These are phyloP conservation scores for Aegilops tauschii DNA, from an alignment of 176 grass and related monocot genomes.

Conservation along the genomic window DNA sequence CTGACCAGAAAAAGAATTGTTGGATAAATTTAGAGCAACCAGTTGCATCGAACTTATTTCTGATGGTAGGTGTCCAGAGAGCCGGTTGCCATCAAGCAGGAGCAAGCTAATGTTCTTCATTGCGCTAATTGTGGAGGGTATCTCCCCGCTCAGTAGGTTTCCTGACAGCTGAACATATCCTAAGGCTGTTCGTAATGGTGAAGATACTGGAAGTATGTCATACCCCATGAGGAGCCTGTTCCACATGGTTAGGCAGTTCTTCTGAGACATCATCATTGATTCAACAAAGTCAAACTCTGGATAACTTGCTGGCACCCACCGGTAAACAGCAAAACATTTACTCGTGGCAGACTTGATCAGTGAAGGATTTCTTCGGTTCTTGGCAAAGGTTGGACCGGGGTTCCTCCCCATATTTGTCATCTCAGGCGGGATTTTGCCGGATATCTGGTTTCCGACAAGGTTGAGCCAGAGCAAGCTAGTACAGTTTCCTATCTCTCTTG, in stretches of 20 bases:
- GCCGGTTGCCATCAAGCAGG: constrained; percentile 36
- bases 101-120: constrained; percentile 43
- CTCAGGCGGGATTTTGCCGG: constrained; percentile 35
- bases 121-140: constrained; percentile 27
- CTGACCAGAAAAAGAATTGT: constrained; percentile 44
- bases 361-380: constrained; percentile 4
- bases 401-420: constrained; percentile 45
- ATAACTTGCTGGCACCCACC: constrained; percentile 51
- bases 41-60: constrained; percentile 31
- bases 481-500: constrained; percentile 60
- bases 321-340: constrained; percentile 35
- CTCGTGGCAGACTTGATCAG: constrained; percentile 4
- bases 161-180: constrained; percentile 57
- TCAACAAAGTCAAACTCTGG: constrained; percentile 46
- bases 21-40: constrained; percentile 40
- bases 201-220: constrained; percentile 5
- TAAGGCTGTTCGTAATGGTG: background rate
- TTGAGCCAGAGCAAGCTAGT: constrained; percentile 66
- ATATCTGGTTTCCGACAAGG: constrained; percentile 39
- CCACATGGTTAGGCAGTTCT: constrained; percentile 38
- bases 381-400: constrained; percentile 38
- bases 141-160: constrained; percentile 41
- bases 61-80: constrained; percentile 36
- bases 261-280: constrained; percentile 23
- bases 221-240: constrained; percentile 35